Base-by-base conservation (phyloP, 192 early-diverging fungal species). In the Pilaira anomala region DNA sequence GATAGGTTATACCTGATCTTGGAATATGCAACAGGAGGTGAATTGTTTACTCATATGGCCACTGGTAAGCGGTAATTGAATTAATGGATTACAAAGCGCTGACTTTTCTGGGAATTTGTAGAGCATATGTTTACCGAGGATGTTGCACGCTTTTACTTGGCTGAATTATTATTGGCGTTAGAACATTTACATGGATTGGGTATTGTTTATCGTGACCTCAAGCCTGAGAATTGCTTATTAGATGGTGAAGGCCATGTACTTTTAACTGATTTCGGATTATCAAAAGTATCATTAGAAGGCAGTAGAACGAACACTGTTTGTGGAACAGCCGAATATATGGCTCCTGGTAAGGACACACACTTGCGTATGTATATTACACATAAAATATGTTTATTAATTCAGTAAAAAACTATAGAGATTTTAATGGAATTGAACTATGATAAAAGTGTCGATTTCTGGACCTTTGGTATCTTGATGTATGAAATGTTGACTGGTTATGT, bases 251-350 rank as follows among this genome's bases (percentile, higher is more conserved):
- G 93, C 3, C 91, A 96, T 68, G 69, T 95, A 28, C 68, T 92
- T n/a, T 75, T 97, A 54, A 95, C 93, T 2, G 95, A 97, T 71
- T 98, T 96, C 81, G 95, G 95, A 1, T 80, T 98, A 1, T 88
- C 86, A n/a, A 97, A 97, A 74, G 93, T 90, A 4, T 78, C 80
- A 13, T 61, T 85, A 29, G 80, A 85, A 53, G 83, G 80, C 28
- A 58, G 56, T 42, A 80, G 76, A 42, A 75, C 76, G 8, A 73
- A 65, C 49, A 84, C 88, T 0, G 76, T 93, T 19, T 93, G 91
- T 72, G 91, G 91, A 13, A 90, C 91, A 5, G 78, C 84, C 7
- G 88, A 92, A 62, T 93, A 87, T 60, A 86, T 88, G 80, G 91
- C 89, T 2, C 89, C 89, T 8, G 64, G 64, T 66, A 58, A 24